Evolutionary conservation across 2,329 filamentous ascomycete species (phyloP).

Genomic region (Elsinoe australis): DNA sequence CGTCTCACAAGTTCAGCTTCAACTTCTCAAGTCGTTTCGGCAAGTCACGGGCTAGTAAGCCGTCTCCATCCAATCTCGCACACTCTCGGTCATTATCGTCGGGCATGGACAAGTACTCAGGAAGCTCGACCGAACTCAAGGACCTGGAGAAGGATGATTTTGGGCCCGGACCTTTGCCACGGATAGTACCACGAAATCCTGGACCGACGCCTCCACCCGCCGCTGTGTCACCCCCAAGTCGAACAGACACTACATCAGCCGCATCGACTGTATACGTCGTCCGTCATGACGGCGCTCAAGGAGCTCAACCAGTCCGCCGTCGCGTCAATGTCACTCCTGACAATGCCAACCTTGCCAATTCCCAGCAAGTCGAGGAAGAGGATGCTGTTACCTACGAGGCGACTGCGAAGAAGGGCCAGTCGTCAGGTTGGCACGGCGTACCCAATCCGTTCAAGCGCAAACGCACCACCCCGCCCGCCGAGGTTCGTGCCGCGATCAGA

Average conservation of each 20-base stretch:
- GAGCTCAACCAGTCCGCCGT: constrained; percentile 34
- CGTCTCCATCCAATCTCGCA: neutral
- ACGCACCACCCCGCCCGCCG: constrained; percentile 51
- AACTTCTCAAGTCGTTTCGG: constrained; percentile 26
- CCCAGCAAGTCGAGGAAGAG: constrained; percentile 23
- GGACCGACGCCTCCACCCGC: constrained; percentile 17
- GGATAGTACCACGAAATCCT: neutral
- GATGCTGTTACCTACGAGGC: constrained; percentile 23
- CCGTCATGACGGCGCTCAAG: constrained; percentile 50
- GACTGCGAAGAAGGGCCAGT: constrained; percentile 21
- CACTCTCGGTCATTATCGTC: constrained; percentile 14
- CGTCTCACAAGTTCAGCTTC: constrained; percentile 21
- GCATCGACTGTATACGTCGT: constrained; percentile 58
- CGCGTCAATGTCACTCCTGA: constrained; percentile 17
- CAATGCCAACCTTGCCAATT: constrained; percentile 23
- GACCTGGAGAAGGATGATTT: constrained; percentile 19
- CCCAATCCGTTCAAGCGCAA: constrained; percentile 52
- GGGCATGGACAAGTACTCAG: constrained; percentile 7
- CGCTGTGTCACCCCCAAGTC: constrained; percentile 50
- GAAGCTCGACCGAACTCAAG: neutral
- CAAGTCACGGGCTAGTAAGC: constrained; percentile 17
- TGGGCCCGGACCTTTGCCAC: constrained; percentile 6
- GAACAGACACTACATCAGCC: constrained; percentile 54
- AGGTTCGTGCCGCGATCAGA: constrained; percentile 47
- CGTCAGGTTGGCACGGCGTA: constrained; percentile 43